phyloP scores from a whole-genome alignment of 2,329 filamentous ascomycete species.

The Fusarium denticulatum region DNA sequence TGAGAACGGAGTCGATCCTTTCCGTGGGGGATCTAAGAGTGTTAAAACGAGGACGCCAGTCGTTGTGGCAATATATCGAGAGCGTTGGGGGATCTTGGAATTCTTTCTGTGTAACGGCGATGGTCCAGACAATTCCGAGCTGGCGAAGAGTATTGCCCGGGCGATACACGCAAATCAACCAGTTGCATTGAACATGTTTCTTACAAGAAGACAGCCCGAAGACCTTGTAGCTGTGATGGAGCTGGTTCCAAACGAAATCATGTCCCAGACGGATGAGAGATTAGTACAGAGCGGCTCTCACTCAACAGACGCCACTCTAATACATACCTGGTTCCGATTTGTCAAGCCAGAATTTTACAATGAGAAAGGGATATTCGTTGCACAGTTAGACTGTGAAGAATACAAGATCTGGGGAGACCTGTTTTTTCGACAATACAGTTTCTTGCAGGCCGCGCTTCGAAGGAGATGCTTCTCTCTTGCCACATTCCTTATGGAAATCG shows the following conservation, averaged over 20 bases:
- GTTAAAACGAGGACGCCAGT: not conserved
- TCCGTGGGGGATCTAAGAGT: accelerated
- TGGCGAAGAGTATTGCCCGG: accelerated
- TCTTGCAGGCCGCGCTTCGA: accelerated
- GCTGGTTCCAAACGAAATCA: not conserved
- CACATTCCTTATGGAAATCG: accelerated
- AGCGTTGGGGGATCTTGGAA: accelerated
- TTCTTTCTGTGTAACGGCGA: accelerated
- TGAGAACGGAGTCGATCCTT: accelerated
- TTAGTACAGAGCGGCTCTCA: accelerated
- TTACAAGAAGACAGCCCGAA: accelerated
- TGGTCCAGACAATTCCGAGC: accelerated
- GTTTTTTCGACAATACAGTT: accelerated
- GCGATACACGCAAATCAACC: accelerated
- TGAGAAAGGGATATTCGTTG: accelerated
- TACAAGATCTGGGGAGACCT: not conserved
- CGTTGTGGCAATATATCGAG: not conserved
- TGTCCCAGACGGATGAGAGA: accelerated
- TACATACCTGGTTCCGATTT: not conserved
- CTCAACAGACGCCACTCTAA: accelerated
- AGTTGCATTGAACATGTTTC: accelerated
- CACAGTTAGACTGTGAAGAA: accelerated
- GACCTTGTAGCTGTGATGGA: accelerated
- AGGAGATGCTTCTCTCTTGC: accelerated
- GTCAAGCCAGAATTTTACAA: not conserved